A percentile compares a stretch with the other conserved stretches of the same genome.
Evolutionary conservation across 108 stramenopile species (phyloP).

Genomic region (Pseudonitzschia multiseries): DNA sequence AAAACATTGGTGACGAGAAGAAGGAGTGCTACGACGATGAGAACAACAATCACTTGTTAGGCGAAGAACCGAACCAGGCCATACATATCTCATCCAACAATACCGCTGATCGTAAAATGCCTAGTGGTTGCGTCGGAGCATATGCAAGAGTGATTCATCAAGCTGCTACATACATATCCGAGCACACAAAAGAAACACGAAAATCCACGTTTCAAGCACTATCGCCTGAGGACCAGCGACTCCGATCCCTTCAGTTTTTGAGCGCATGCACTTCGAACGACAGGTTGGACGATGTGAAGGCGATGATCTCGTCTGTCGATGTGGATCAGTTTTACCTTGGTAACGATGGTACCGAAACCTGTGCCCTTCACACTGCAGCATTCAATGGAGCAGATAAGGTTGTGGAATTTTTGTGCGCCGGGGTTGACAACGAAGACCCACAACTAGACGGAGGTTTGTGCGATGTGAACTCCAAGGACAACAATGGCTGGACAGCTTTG

Average conservation of each 20-base stretch:
- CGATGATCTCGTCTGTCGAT: constrained; percentile 62
- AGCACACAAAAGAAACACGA: constrained; percentile 46
- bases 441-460: constrained; percentile 65
- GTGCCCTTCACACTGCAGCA: constrained; percentile 77
- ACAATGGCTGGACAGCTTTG: constrained; percentile 78
- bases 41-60: background rate
- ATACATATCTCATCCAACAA: background rate
- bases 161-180: constrained; percentile 41
- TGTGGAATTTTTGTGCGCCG: constrained; percentile 60
- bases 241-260: constrained; percentile 48
- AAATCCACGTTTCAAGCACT: constrained; percentile 46
- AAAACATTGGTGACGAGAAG: constrained; percentile 13
- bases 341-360: constrained; percentile 71
- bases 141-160: constrained; percentile 55
- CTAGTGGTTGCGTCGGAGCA: constrained; percentile 76
- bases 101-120: constrained; percentile 33
- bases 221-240: constrained; percentile 46
- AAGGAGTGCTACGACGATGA: constrained; percentile 4
- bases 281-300: constrained; percentile 54
- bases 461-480: constrained; percentile 56
- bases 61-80: background rate
- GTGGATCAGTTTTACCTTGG: constrained; percentile 71
- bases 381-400: constrained; percentile 66
- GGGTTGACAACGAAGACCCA: constrained; percentile 46
- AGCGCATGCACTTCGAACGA: constrained; percentile 73